Percentiles rank a stretch among this genome's conserved stretches.
phyloP scores from a whole-genome alignment of 345 rosid species.

The Eutrema heterophyllum region DNA sequence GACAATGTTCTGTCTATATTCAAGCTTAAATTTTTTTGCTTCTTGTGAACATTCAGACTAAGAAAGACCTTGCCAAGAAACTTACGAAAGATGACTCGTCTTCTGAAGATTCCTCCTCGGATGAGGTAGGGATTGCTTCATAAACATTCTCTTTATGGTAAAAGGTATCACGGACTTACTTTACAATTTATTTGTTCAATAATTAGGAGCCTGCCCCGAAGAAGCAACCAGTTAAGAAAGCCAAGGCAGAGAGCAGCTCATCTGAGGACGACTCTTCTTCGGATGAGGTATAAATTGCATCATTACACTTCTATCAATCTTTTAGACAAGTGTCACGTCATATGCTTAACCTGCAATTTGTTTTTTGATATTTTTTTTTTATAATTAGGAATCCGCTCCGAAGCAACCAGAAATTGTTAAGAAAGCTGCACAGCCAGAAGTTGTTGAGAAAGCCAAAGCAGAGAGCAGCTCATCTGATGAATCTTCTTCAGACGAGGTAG shows the following conservation, averaged over 20 bases:
- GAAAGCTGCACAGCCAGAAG: slow-evolving; percentile 2
- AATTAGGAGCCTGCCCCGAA: slow-evolving; percentile 30
- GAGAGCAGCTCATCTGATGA: slow-evolving; percentile 40
- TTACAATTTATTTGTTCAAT: not conserved
- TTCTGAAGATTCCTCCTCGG: slow-evolving; percentile 22
- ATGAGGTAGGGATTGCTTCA: slow-evolving; percentile 24
- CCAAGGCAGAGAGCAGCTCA: slow-evolving; percentile 34
- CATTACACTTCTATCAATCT: not conserved
- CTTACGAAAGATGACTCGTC: slow-evolving; percentile 33
- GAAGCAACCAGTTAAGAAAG: slow-evolving; percentile 15
- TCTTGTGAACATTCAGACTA: not conserved
- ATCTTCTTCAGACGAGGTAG: slow-evolving; percentile 38
- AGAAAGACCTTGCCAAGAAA: slow-evolving; percentile 31
- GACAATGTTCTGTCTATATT: not conserved
- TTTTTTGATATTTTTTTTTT: not conserved
- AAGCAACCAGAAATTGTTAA: slow-evolving; percentile 7
- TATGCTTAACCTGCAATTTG: not conserved
- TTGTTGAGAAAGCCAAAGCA: slow-evolving; percentile 11
- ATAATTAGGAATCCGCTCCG: slow-evolving; percentile 22
- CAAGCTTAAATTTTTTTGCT: not conserved
- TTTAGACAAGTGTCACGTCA: not conserved
- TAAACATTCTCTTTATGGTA: too few relatives aligned
- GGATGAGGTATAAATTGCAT: slow-evolving; percentile 25
- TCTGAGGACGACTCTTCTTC: slow-evolving; percentile 40
- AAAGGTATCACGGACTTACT: too few relatives aligned